A percentile compares a stretch with the other conserved stretches of the same genome.
These are phyloP conservation scores for Aureobasidium leucospermi DNA, from an alignment of 2,329 filamentous ascomycete species.

Conservation along the genomic window DNA sequence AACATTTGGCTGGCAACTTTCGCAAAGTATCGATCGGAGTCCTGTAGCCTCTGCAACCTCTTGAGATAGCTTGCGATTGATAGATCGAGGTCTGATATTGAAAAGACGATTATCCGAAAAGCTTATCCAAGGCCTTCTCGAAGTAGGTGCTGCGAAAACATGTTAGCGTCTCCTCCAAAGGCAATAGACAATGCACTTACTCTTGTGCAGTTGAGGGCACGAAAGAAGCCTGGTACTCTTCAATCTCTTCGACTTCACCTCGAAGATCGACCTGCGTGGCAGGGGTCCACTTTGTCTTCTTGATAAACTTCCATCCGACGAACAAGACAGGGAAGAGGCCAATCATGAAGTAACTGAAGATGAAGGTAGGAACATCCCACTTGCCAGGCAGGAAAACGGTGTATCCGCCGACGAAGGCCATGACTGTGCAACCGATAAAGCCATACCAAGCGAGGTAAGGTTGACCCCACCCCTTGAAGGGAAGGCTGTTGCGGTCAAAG, in stretches of 20 bases:
- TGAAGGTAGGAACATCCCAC: slow-evolving; percentile 55
- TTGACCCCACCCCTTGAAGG: slow-evolving; percentile 62
- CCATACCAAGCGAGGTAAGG: slow-evolving; percentile 66
- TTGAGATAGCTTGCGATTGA: too few relatives aligned
- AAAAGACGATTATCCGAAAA: not conserved
- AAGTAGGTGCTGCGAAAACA: not conserved
- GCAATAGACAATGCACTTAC: slow-evolving; percentile 6
- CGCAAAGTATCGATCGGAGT: too few relatives aligned
- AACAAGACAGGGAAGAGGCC: slow-evolving; percentile 63
- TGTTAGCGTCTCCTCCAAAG: not conserved
- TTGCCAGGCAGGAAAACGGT: slow-evolving; percentile 64
- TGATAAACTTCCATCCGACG: slow-evolving; percentile 62
- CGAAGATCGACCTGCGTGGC: slow-evolving; percentile 56
- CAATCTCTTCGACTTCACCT: slow-evolving; percentile 57
- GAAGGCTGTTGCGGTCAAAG: slow-evolving; percentile 58
- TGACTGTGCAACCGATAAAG: slow-evolving; percentile 55
- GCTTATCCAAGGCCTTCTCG: slow-evolving; percentile 1
- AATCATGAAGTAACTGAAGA: slow-evolving; percentile 58
- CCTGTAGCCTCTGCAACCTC: too few relatives aligned
- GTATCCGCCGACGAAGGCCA: slow-evolving; percentile 71
- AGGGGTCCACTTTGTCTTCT: slow-evolving; percentile 52
- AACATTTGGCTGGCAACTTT: too few relatives aligned
- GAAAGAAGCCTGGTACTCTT: slow-evolving; percentile 59
- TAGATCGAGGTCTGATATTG: not conserved
- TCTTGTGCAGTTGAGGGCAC: slow-evolving; percentile 32